Evolutionary conservation across 2,329 filamentous ascomycete species (phyloP).

Genomic region (Colletotrichum agaves): DNA sequence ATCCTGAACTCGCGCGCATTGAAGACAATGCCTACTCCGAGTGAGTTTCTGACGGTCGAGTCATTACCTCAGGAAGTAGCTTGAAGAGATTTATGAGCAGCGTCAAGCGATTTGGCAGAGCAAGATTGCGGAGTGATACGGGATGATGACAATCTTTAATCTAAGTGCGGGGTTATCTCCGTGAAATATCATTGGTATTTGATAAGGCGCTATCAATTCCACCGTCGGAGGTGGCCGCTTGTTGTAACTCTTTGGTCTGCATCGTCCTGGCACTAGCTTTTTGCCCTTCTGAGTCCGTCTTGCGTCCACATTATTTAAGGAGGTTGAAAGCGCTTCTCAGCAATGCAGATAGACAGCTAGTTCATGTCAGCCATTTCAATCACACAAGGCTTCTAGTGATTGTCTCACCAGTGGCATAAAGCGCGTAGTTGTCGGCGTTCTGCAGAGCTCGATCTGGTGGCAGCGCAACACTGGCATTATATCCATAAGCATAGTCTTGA

Average conservation of each 20-base stretch:
- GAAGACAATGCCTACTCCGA: no score
- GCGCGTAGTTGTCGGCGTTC: slow-evolving; percentile 41
- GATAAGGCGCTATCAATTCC: neutral
- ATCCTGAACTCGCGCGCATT: neutral
- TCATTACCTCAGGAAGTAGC: no score
- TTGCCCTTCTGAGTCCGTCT: no score
- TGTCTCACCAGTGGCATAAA: slow-evolving; percentile 32
- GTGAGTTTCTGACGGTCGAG: no score
- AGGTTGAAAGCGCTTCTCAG: neutral
- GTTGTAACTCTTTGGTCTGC: no score
- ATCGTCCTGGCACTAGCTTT: no score
- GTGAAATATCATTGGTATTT: neutral
- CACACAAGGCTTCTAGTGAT: neutral
- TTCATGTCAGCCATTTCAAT: neutral
- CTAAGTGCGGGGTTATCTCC: neutral
- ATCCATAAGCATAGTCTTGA: slow-evolving; percentile 39
- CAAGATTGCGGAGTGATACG: slow-evolving; percentile 7
- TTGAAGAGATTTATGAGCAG: no score
- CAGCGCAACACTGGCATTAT: slow-evolving; percentile 38
- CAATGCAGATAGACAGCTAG: slow-evolving; percentile 1
- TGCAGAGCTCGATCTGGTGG: slow-evolving; percentile 31
- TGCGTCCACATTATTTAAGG: no score
- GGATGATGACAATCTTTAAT: neutral
- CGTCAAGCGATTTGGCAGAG: no score
- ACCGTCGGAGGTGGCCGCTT: slow-evolving; percentile 19